Conservation (phyloP, 2,329 filamentous ascomycete genomes). For the Clonostachys solani region DNA sequence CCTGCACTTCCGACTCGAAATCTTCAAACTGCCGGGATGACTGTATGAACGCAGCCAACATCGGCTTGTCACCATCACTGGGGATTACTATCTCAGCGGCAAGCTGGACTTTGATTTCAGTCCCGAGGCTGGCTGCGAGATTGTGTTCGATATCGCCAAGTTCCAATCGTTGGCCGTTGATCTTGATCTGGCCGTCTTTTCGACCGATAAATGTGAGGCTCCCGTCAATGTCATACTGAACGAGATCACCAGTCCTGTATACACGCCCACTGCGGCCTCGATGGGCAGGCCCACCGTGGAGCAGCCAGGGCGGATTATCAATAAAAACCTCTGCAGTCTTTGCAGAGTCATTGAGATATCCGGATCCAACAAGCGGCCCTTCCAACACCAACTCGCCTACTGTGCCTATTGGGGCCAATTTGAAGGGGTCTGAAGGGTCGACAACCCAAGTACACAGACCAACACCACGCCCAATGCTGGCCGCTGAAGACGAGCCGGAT, state of each 20-base stretch:
- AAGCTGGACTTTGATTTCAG: conserved; percentile 27
- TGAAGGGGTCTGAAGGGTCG: conserved; percentile 3
- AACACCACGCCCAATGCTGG: conserved; percentile 4
- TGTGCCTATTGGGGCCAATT: conserved; percentile 9
- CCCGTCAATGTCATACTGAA: conserved; percentile 31
- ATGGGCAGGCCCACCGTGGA: neutral
- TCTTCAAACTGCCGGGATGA: neutral
- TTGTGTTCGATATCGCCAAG: conserved; percentile 15
- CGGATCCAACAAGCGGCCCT: conserved; percentile 40
- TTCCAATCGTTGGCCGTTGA: conserved; percentile 53
- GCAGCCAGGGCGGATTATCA: conserved; percentile 10
- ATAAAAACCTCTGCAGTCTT: conserved; percentile 24
- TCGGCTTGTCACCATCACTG: conserved; percentile 24
- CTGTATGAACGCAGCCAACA: neutral
- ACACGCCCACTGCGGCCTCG: conserved; percentile 14
- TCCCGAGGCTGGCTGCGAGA: neutral
- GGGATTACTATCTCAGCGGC: conserved; percentile 16
- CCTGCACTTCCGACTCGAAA: neutral
- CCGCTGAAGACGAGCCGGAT: conserved; percentile 14
- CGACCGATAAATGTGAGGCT: conserved; percentile 40
- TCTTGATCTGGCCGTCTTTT: conserved; percentile 53
- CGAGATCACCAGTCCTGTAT: conserved; percentile 44
- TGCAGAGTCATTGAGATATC: conserved; percentile 36
- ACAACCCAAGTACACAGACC: conserved; percentile 13
- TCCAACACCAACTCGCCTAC: conserved; percentile 29